These are phyloP conservation scores for Yamadazyma sp. DNA, from an alignment of 1,139 yeast species.

Conservation along the genomic window DNA sequence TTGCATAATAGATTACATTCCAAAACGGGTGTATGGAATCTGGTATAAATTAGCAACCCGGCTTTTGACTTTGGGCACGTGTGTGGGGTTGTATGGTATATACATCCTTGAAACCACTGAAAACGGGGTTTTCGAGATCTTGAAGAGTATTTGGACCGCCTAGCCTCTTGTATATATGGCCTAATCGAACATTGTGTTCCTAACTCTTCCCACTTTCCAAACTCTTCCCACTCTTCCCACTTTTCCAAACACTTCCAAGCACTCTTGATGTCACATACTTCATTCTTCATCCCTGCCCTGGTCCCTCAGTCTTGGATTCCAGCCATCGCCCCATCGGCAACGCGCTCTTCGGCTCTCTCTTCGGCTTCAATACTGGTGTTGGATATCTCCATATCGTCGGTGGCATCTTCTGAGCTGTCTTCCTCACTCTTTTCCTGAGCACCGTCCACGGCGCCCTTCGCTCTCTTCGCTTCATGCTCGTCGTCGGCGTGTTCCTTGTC, in stretches of 20 bases:
- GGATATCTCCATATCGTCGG: not conserved
- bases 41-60: slow-evolving; percentile 64
- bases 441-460: too few species aligned
- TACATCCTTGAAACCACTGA: slow-evolving; percentile 58
- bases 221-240: not conserved
- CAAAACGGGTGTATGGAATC: slow-evolving; percentile 68
- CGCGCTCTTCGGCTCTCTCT: not conserved
- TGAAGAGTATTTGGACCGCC: slow-evolving; percentile 43
- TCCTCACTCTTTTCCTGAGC: not conserved
- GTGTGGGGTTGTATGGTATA: slow-evolving; percentile 64
- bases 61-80: slow-evolving; percentile 62
- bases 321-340: too few species aligned
- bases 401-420: not conserved
- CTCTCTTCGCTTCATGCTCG: slow-evolving; percentile 4
- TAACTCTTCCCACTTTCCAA: too few species aligned
- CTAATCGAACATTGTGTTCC: too few species aligned
- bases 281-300: too few species aligned
- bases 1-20: slow-evolving; percentile 79
- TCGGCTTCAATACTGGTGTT: not conserved
- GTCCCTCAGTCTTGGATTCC: too few species aligned
- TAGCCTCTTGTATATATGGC: too few species aligned
- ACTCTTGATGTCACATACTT: too few species aligned
- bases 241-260: not conserved
- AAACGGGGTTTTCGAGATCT: slow-evolving; percentile 56
- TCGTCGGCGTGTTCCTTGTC: slow-evolving; percentile 6